Evolutionary conservation across 192 early-diverging fungal species (phyloP), one percentile per base, ranked within the genome.

Genomic region (Rhizoclosmatium sp.): DNA sequence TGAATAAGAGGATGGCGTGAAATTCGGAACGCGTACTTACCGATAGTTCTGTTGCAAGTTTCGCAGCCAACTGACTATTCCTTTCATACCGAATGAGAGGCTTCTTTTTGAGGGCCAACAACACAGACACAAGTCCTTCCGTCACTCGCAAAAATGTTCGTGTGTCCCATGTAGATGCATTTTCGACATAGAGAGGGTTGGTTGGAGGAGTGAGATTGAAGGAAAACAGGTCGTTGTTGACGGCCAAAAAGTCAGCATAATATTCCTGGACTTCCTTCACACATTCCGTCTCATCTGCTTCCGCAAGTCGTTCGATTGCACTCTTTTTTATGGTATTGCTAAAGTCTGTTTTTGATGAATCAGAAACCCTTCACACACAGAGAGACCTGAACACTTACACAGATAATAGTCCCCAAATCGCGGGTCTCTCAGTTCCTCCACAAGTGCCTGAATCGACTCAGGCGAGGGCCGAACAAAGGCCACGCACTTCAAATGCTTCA

Each of bases 201-300:
- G 78, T 81, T 1, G 91, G 87, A 10, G 89, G 87, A 64, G 84
- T 76, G 47, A 98, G 68, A 31, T 91, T 91, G 59, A 98, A 84
- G 58, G 93, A 93, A 78, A 93, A 98, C 47, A 97, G 86, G 56
- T 95, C 92, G 2, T 91, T 85, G 67, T 95, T 94, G 62, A 94
- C 88, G 12, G 94, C 94, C 45, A 93, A 89, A 79, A 91, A 98
- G 82, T 99, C 98, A 0, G 93, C 95, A 82, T 91, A 99, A 76
- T 92, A 97, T 88, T 99, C 98, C 85, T 98, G 97, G 9, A 99
- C 89, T 83, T 99, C 97, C 3, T 95, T 89, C 9, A 99, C 96
- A 7, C 93, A 91, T 84, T 98, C 96, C 76, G 92, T 92, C 81
- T 95, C 95, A 82, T 99, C 98, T 65, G 93, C 94, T 84, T 99